Conservation (phyloP, 495 filamentous ascomycete genomes). For the Xanthoparmelia taractica region DNA sequence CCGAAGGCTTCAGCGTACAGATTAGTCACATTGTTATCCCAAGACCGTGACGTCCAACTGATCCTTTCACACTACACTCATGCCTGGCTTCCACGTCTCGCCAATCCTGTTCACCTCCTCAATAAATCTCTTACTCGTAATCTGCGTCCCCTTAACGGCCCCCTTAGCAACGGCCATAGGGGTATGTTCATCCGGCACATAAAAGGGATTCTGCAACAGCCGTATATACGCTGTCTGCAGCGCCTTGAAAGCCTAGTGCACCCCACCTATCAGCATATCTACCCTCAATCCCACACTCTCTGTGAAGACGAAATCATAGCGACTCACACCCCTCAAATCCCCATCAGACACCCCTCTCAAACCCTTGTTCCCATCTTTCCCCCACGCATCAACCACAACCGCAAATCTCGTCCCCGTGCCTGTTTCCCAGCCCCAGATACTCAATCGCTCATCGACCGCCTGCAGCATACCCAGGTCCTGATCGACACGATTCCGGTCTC, state of each 20-base stretch:
- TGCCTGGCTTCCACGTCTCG: slow-evolving; percentile 52
- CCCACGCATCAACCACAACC: slow-evolving; percentile 78
- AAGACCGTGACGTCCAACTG: too few relatives aligned
- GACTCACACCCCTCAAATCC: slow-evolving; percentile 67
- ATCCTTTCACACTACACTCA: slow-evolving; percentile 26
- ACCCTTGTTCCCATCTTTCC: slow-evolving; percentile 34
- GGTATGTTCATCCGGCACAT: slow-evolving; percentile 75
- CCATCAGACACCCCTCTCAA: slow-evolving; percentile 37
- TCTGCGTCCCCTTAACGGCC: slow-evolving; percentile 50
- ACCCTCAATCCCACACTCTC: not conserved
- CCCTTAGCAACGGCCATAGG: slow-evolving; percentile 36
- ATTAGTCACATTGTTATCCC: not conserved
- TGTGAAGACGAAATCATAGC: slow-evolving; percentile 40
- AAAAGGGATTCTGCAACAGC: slow-evolving; percentile 91
- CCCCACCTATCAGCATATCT: not conserved
- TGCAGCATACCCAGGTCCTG: slow-evolving; percentile 88
- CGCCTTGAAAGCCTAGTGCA: slow-evolving; percentile 68
- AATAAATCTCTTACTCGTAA: slow-evolving; percentile 73
- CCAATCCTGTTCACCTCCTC: slow-evolving; percentile 80
- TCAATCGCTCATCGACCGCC: slow-evolving; percentile 83
- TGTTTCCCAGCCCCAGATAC: slow-evolving; percentile 92
- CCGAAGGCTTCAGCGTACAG: not conserved
- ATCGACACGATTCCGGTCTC: slow-evolving; percentile 56
- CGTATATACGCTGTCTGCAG: slow-evolving; percentile 85
- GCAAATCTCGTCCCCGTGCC: slow-evolving; percentile 90